Evolutionary conservation across 352 stramenopile species (phyloP).

Genomic region (Globisporangium barbulae): DNA sequence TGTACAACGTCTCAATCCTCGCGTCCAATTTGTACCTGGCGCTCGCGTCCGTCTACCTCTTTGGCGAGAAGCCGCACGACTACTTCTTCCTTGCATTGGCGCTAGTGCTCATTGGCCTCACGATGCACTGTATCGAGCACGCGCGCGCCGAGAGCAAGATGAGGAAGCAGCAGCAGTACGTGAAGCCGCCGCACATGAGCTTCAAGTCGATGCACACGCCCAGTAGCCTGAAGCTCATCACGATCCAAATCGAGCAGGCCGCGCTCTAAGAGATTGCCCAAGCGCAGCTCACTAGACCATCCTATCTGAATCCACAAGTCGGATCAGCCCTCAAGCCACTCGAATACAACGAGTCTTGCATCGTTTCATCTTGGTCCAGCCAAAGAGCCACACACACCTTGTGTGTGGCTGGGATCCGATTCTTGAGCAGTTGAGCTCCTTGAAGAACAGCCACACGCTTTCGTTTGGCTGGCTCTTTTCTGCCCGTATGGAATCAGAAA

Average conservation of each 20-base stretch:
- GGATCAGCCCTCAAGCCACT: neutral
- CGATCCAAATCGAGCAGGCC: slow-evolving; percentile 18
- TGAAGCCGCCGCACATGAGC: slow-evolving; percentile 19
- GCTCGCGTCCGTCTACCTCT: slow-evolving; percentile 24
- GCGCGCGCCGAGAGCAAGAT: neutral
- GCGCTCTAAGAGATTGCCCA: slow-evolving; percentile 5
- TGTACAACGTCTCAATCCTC: slow-evolving; percentile 40
- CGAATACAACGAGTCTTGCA: neutral
- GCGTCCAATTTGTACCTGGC: slow-evolving; percentile 37
- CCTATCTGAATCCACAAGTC: neutral
- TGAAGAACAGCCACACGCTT: too few species aligned
- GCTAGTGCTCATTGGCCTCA: slow-evolving; percentile 31
- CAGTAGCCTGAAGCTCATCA: slow-evolving; percentile 14
- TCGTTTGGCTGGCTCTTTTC: too few species aligned
- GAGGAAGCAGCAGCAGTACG: neutral
- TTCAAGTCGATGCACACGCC: slow-evolving; percentile 29
- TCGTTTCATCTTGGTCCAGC: too few species aligned
- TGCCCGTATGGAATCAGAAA: neutral
- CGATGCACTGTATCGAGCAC: slow-evolving; percentile 25
- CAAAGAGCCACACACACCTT: too few species aligned
- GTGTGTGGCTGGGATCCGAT: too few species aligned
- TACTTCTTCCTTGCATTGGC: slow-evolving; percentile 21
- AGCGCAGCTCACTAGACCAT: too few species aligned
- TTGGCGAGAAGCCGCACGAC: slow-evolving; percentile 20
- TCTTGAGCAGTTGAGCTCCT: too few species aligned